Evolutionary conservation across 1,284 basidiomycete species (phyloP).

Genomic region (Golubevia sp.): DNA sequence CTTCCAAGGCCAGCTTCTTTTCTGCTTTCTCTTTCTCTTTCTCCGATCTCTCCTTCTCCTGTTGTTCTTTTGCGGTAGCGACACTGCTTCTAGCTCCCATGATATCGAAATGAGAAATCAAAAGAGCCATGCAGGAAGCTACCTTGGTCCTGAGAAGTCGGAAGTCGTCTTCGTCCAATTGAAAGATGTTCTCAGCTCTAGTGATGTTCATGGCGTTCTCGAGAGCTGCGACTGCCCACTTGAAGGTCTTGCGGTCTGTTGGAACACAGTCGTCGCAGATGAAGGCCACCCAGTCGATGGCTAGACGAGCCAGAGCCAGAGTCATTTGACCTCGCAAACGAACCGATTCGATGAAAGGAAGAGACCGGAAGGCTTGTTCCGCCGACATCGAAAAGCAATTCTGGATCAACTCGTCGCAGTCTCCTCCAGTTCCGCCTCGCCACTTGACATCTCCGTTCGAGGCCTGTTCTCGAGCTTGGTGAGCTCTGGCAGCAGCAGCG

Average conservation of each 20-base stretch:
- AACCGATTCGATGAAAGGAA: slow-evolving; percentile 54
- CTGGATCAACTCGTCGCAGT: slow-evolving; percentile 75
- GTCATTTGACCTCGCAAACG: slow-evolving; percentile 47
- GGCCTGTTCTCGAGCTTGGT: slow-evolving; percentile 1
- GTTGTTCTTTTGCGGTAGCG: slow-evolving; percentile 49
- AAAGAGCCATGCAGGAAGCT: slow-evolving; percentile 90
- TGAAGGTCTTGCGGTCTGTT: slow-evolving; percentile 93
- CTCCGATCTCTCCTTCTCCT: too few relatives aligned
- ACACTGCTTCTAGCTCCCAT: slow-evolving; percentile 61
- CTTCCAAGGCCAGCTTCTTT: slow-evolving; percentile 30
- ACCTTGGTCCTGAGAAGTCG: slow-evolving; percentile 87
- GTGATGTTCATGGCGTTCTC: slow-evolving; percentile 92
- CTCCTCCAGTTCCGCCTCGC: slow-evolving; percentile 7
- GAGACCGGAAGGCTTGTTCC: slow-evolving; percentile 66
- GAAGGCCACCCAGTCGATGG: slow-evolving; percentile 83
- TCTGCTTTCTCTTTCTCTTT: slow-evolving; percentile 43
- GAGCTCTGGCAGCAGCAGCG: not conserved
- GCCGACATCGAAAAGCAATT: slow-evolving; percentile 98
- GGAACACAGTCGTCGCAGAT: slow-evolving; percentile 98
- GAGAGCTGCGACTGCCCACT: slow-evolving; percentile 95
- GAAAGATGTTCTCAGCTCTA: slow-evolving; percentile 84
- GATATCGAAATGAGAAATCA: slow-evolving; percentile 97
- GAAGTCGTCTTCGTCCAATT: slow-evolving; percentile 85
- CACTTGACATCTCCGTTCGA: not conserved
- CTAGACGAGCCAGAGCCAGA: slow-evolving; percentile 42